These are phyloP conservation scores for Linum tenue DNA, from an alignment of 345 rosid species.

Conservation along the genomic window DNA sequence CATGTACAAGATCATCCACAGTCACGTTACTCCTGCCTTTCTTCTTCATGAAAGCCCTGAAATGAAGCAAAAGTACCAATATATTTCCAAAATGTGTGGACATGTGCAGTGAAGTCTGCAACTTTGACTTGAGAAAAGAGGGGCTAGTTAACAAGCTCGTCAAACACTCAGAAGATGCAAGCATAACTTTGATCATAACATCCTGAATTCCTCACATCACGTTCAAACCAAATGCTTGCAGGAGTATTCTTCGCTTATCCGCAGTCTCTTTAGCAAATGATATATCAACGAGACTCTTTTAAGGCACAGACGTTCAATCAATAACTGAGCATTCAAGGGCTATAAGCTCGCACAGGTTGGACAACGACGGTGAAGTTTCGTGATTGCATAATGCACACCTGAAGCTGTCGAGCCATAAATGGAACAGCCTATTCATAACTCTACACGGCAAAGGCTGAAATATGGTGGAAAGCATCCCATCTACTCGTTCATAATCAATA, in stretches of 20 bases:
- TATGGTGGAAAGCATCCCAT: no score
- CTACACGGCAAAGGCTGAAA: no score
- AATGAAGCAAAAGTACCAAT: not conserved
- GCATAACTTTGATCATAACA: not conserved
- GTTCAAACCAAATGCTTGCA: not conserved
- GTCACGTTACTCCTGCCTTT: constrained; percentile 69
- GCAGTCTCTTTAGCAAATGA: not conserved
- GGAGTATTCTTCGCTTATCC: not conserved
- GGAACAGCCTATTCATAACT: no score
- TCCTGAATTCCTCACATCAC: not conserved
- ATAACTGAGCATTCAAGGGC: not conserved
- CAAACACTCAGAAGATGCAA: not conserved
- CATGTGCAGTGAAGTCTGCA: not conserved
- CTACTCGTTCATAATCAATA: no score
- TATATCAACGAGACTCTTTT: not conserved
- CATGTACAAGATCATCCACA: constrained; percentile 69
- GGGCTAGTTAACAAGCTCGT: not conserved
- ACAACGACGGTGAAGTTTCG: not conserved
- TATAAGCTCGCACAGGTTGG: not conserved
- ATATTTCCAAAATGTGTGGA: not conserved
- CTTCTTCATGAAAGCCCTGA: constrained; percentile 62
- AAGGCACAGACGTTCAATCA: not conserved
- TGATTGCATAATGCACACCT: not conserved
- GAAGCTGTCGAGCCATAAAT: not conserved
- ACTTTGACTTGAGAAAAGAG: not conserved